Base-by-base conservation (phyloP, 139 green algal species). In the Haematococcus lacustris region DNA sequence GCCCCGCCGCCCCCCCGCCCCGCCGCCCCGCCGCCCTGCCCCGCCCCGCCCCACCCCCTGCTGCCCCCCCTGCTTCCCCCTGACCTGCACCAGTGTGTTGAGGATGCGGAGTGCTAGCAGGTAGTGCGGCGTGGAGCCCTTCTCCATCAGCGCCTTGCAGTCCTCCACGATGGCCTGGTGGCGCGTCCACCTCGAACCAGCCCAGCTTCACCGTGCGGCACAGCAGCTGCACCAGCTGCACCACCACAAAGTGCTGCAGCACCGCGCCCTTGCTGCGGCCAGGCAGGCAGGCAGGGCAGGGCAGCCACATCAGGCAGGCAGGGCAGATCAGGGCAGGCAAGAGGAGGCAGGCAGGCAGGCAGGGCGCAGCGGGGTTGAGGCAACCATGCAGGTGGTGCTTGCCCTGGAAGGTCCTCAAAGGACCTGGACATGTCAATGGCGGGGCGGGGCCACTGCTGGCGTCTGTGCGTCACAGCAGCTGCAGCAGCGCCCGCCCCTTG, bases 131-230 rank as follows among this genome's bases (percentile, higher is more conserved):
- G 78, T 71, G 6, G 57, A 82, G 32, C 50, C 60, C 51, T 73
- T 71, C 2, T 80, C 73, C 68, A 85, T 43, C n/a, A 85, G 80
- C 6, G 91, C 86, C 73, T 91, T 92, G 25, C 82, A 84, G 43
- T 98, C 94, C 1, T 95, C 89, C n/a, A 95, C 90, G 34, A 98
- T 93, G 51, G 82, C 82, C 0, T 86, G 75, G 40, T 92, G 86
- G 32, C 76, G n/a, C 77, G 26, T 97, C 93, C 41, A 88, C 71
- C 37, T 99, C 93, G 71, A 96, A 97, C 95, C 95, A 99, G 17
- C 88, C 92, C 34, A 98, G 85, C 84, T 98, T 98, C 40, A 88
- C 91, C 39, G 91, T 93, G 62, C 95, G 91, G 72, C 86, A 96
- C 68, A 99, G 82, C 75, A 99, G 84, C 85, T 86, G 80, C 66